Evolutionary conservation across 306 rosid genomes (phyloP), one percentile per base, ranked within the genome.

Genomic region (Cicer cuneatum): DNA sequence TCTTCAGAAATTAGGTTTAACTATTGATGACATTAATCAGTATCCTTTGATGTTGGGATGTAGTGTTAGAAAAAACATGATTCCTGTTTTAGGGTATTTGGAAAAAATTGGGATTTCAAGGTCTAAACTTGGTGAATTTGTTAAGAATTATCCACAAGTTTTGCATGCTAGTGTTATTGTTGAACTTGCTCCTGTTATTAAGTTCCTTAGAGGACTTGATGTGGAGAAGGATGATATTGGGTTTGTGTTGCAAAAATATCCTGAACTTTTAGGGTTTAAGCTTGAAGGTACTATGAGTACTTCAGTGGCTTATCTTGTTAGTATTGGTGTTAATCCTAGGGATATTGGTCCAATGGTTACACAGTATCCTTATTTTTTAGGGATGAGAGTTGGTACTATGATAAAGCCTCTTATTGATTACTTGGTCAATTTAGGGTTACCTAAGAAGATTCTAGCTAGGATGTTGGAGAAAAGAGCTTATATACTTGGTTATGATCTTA

Each of bases 231-330:
- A 82, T 46, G 96, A 94, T 75, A 86, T 92, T 63, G 99, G 97
- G 49, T 94, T 82, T 86, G 96, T 94, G 37, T 73, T 94, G 87
- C 88, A 75, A 57, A 94, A 90, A 80, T 90, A 94, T 71, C 97
- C 99, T 51, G 96, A 94, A 72, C 95, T 94, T 79, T 79, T 94
- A 10, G 97, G 99, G 64, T 94, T 88, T 80, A 94, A 92, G 84
- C 96, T 90, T 42, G 97, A 94, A 72, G 99, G 99, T 76, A 92
- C 99, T 43, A 90, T 94, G 98, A 94, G 98, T 57, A 94, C 99
- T 59, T 88, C 98, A 0, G 99, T 94, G 53, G 98, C 97, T 5
- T 94, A 92, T 84, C 96, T 90, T 79, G 92, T 94, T 78, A 92
- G 99, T 69, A 92, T 94, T 29, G 99, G 99, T 48, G 92, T 92